These are phyloP conservation scores for Elaeis guineensis DNA, from an alignment of 176 grass and related monocot species.

Conservation along the genomic window DNA sequence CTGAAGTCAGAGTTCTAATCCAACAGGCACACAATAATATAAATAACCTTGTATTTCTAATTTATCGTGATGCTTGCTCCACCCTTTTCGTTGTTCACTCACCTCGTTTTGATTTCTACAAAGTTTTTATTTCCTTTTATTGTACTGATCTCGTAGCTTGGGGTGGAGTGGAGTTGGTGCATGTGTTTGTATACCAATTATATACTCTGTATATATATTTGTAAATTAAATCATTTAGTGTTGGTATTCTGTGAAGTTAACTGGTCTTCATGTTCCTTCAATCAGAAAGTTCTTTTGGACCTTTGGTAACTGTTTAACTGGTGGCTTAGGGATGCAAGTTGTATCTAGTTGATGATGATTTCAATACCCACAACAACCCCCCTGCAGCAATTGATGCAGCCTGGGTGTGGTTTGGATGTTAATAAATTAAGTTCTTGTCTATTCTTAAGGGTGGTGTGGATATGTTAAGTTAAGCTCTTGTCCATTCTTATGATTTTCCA, in stretches of 20 bases:
- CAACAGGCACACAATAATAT: neutral
- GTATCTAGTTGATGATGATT: too few relatives aligned
- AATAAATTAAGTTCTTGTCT: too few relatives aligned
- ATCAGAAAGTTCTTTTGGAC: too few relatives aligned
- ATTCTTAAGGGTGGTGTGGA: too few relatives aligned
- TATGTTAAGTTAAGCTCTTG: too few relatives aligned
- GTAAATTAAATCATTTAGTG: constrained; percentile 13
- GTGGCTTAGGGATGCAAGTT: too few relatives aligned
- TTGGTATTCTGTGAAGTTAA: neutral
- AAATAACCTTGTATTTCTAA: neutral
- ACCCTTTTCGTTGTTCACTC: neutral
- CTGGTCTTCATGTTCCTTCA: too few relatives aligned
- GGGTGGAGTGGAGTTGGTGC: neutral
- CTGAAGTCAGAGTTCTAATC: constrained; percentile 89
- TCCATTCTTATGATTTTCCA: too few relatives aligned
- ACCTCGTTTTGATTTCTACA: neutral
- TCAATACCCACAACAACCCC: too few relatives aligned
- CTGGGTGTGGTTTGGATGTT: too few relatives aligned
- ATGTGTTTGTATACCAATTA: neutral
- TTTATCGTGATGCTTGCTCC: neutral
- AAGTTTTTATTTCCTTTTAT: neutral
- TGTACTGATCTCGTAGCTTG: neutral
- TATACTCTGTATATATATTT: constrained; percentile 3
- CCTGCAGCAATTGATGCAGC: too few relatives aligned
- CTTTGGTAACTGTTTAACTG: too few relatives aligned